phyloP scores from a whole-genome alignment of 768 basidiomycete species.

The Gyrodon lividus region DNA sequence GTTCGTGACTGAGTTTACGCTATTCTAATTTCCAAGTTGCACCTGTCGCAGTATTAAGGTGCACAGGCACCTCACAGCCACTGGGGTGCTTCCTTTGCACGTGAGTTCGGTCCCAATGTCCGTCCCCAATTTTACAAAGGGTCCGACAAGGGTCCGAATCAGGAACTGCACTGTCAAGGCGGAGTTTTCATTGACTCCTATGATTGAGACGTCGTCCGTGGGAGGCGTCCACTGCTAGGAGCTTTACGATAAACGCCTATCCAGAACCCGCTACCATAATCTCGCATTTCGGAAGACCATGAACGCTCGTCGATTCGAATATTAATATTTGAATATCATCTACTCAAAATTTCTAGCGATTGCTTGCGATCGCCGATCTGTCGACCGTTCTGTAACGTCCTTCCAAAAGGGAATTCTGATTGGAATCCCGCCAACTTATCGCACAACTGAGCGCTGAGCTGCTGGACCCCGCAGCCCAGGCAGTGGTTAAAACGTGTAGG shows the following conservation, averaged over 20 bases:
- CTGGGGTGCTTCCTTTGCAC: slow-evolving; percentile 17
- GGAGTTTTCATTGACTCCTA: too few relatives aligned
- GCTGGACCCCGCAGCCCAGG: slow-evolving; percentile 22
- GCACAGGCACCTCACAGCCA: slow-evolving; percentile 29
- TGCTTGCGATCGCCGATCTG: slow-evolving; percentile 22
- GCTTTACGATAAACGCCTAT: too few relatives aligned
- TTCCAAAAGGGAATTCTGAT: background rate
- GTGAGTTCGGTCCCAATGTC: slow-evolving; percentile 21
- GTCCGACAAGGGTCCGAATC: slow-evolving; percentile 14
- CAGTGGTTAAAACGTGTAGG: slow-evolving; percentile 5
- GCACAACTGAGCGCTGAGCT: background rate
- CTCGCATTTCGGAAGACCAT: too few relatives aligned
- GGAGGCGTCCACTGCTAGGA: too few relatives aligned
- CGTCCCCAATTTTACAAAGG: slow-evolving; percentile 8
- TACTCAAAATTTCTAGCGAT: slow-evolving; percentile 6
- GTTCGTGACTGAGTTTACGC: slow-evolving; percentile 20
- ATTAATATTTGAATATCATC: slow-evolving; percentile 31
- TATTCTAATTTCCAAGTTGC: slow-evolving; percentile 22
- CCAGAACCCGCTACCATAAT: too few relatives aligned
- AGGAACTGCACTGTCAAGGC: slow-evolving; percentile 1
- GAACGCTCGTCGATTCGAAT: background rate
- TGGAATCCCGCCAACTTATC: background rate
- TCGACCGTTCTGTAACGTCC: background rate
- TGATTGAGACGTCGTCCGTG: too few relatives aligned
- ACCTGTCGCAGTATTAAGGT: slow-evolving; percentile 30